Evolutionary conservation across 768 basidiomycete genomes (phyloP).

Genomic region (Lactarius quietus): DNA sequence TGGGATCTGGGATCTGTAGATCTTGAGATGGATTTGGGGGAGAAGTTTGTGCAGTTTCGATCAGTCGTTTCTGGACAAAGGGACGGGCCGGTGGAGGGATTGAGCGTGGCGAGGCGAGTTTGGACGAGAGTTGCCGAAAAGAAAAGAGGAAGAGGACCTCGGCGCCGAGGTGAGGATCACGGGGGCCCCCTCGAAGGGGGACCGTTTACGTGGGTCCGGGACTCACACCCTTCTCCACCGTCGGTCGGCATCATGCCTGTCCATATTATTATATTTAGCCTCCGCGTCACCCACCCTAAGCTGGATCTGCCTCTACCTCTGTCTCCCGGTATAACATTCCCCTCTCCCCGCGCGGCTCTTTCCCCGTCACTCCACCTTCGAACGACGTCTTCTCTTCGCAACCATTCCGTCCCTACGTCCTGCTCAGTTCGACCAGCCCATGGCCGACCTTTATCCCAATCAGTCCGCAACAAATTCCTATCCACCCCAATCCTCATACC

Average conservation of each 20-base stretch:
- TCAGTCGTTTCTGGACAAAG: slow-evolving; percentile 28
- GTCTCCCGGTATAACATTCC: slow-evolving; percentile 29
- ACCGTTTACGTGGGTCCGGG: slow-evolving; percentile 24
- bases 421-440: slow-evolving; percentile 37
- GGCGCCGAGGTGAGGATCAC: slow-evolving; percentile 40
- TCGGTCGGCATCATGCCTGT: slow-evolving; percentile 34
- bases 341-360: slow-evolving; percentile 26
- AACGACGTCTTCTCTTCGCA: slow-evolving; percentile 19
- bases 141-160: slow-evolving; percentile 33
- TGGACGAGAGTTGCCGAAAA: slow-evolving; percentile 34
- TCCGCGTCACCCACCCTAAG: slow-evolving; percentile 33
- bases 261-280: slow-evolving; percentile 32
- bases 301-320: slow-evolving; percentile 27
- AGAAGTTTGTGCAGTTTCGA: slow-evolving; percentile 25
- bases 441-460: slow-evolving; percentile 29
- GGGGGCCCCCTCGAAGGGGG: slow-evolving; percentile 21
- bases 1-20: slow-evolving; percentile 24
- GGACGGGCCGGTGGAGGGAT: slow-evolving; percentile 33
- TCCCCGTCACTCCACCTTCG: slow-evolving; percentile 25
- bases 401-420: slow-evolving; percentile 40
- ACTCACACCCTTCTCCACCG: slow-evolving; percentile 40
- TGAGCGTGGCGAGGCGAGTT: slow-evolving; percentile 26
- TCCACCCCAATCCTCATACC: slow-evolving; percentile 22
- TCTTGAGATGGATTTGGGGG: slow-evolving; percentile 29
- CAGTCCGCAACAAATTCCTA: slow-evolving; percentile 23